Base-by-base conservation (phyloP, 2,329 filamentous ascomycete species). In the Botrytis sinoallii region DNA sequence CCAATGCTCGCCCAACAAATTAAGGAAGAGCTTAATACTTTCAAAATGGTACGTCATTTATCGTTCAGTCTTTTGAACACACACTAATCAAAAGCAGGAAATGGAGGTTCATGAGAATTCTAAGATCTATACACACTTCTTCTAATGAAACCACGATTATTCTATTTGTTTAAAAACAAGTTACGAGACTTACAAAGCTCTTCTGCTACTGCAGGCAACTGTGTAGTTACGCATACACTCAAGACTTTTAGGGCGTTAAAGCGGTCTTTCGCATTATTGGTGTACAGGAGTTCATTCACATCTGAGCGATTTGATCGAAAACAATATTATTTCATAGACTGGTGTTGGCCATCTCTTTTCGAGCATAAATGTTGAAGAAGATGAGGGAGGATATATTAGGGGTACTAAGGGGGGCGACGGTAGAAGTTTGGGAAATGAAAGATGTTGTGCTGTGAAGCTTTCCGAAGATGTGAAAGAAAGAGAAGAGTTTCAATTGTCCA, bases 101-200 rank as follows among this genome's bases (percentile, higher is more conserved):
- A 99, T 99, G 96, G 96, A 98, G 86, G 96, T 99, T 80, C 96
- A 99, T 83, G 96, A 98, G 85, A 93, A 92, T 82, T 98, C 96
- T 78, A 99, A 98, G 86, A 95, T 98, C 81, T 98, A 99, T 87
- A 99, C 96, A 79, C 96, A 99, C 88, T 99, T 99, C 89, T 98
- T 99, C 88, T 99, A 89, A 95, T 84, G 85, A 87, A 78, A 78
- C 74, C 70, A 79, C 75, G 78, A 80, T 76, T 78, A 79, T 78
- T 73, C 66, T 70, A 63, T 70, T 73, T 73, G 71, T 70, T 29
- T 38, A 70, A 69, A 69, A 73, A 70, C 57, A 70, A 64, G 70
- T 66, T n/a, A 69, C 57, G 46, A 69, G 63, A 70, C 57, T 64
- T 74, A 59, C 66, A 73, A 73, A 64, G 44, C 66, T 73, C 66